Percentiles rank a stretch among this genome's conserved stretches.
Conservation (phyloP, 2,329 filamentous ascomycete genomes). For the Diaporthe ilicicola region DNA sequence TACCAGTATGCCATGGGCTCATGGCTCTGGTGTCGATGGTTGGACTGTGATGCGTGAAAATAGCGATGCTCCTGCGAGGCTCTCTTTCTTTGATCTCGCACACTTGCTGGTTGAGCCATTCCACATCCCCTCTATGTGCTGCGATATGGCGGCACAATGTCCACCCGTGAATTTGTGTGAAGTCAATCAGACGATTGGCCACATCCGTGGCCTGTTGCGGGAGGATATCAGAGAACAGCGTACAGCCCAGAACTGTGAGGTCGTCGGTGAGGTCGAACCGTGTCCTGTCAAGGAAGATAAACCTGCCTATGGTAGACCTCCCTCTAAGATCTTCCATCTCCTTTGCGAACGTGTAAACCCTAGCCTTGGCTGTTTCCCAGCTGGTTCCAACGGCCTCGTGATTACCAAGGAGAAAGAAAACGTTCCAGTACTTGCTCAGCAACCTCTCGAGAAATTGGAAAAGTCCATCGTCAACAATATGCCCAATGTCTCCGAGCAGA, state of each 20-base stretch:
- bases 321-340: conserved; percentile 28
- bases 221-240: not conserved
- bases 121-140: conserved; percentile 37
- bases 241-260: conserved; percentile 46
- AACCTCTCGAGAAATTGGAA: conserved; percentile 57
- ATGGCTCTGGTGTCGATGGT: conserved; percentile 32
- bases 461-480: conserved; percentile 32
- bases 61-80: conserved; percentile 27
- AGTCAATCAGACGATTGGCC: conserved; percentile 47
- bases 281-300: conserved; percentile 49
- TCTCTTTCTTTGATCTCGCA: not conserved
- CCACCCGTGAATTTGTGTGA: conserved; percentile 47
- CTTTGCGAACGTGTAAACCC: conserved; percentile 44
- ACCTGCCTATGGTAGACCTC: conserved; percentile 43
- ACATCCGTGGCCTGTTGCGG: not conserved
- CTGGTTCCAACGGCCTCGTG: conserved; percentile 61
- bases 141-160: conserved; percentile 36
- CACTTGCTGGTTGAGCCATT: conserved; percentile 40
- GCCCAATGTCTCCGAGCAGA: conserved; percentile 65
- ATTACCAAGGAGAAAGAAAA: conserved; percentile 64
- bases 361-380: conserved; percentile 44
- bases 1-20: conserved; percentile 34
- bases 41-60: conserved; percentile 39
- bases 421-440: conserved; percentile 54
- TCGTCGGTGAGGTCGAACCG: conserved; percentile 38